These are phyloP conservation scores for Diaporthe aspalathi DNA, from an alignment of 2,329 filamentous ascomycete genomes.

Conservation along the genomic window DNA sequence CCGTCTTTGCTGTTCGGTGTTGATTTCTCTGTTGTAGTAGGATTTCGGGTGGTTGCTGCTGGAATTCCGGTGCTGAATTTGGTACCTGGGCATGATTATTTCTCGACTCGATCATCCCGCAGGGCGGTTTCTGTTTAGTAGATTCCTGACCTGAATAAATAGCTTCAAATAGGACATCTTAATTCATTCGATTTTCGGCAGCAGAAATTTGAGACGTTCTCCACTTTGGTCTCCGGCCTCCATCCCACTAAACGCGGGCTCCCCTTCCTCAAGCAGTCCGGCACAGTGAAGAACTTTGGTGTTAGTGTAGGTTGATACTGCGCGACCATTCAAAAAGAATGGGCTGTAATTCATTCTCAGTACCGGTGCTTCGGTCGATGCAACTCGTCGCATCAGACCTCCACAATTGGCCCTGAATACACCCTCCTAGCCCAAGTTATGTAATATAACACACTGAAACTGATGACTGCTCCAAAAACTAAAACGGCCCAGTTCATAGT, in stretches of 20 bases:
- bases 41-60: not conserved
- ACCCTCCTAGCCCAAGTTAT: conserved; percentile 53
- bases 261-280: no score
- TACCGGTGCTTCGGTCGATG: no score
- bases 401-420: conserved; percentile 57
- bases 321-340: no score
- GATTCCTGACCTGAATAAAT: not conserved
- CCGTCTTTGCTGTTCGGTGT: not conserved
- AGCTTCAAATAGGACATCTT: not conserved
- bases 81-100: not conserved
- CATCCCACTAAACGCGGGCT: no score
- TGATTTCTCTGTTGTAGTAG: not conserved
- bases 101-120: not conserved
- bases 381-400: not conserved
- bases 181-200: not conserved
- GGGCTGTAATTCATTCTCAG: no score
- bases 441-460: conserved; percentile 62
- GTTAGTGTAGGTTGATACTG: no score
- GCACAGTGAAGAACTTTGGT: no score
- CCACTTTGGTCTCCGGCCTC: no score
- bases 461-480: conserved; percentile 54
- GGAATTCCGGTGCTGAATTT: not conserved
- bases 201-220: no score
- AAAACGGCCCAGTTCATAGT: conserved; percentile 62
- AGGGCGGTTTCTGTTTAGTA: not conserved